These are phyloP conservation scores for Coemansia pectinata DNA, from an alignment of 192 early-diverging fungal genomes.

Conservation along the genomic window DNA sequence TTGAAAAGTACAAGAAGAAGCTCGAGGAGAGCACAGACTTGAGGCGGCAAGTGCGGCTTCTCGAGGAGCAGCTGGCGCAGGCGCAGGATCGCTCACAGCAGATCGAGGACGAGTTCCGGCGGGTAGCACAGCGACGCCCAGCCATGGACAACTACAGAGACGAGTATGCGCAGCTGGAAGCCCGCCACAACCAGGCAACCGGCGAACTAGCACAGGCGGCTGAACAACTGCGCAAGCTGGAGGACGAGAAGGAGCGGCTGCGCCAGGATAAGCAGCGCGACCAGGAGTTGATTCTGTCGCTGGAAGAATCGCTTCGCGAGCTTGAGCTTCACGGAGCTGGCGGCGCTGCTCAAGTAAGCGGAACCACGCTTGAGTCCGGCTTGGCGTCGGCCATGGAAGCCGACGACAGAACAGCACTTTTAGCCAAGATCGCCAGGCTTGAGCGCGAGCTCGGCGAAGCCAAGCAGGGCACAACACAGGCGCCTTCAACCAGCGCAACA, in stretches of 20 bases:
- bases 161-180: conserved; percentile 75
- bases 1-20: conserved; percentile 97
- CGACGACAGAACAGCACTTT: conserved; percentile 43
- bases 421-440: conserved; percentile 59
- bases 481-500: conserved; percentile 15
- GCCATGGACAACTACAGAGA: conserved; percentile 89
- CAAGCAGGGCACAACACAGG: conserved; percentile 1
- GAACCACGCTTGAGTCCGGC: conserved; percentile 25
- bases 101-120: conserved; percentile 87
- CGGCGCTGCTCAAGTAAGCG: conserved; percentile 28
- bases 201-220: conserved; percentile 72
- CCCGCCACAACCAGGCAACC: conserved; percentile 64
- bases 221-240: conserved; percentile 65
- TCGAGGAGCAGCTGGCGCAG: conserved; percentile 77
- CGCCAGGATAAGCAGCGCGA: conserved; percentile 66
- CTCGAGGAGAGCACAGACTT: conserved; percentile 86
- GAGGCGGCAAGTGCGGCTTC: conserved; percentile 69
- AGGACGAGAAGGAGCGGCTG: conserved; percentile 63
- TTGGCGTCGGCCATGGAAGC: conserved; percentile 37
- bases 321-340: conserved; percentile 64
- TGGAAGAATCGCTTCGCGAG: conserved; percentile 84
- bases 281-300: conserved; percentile 69
- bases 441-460: conserved; percentile 62
- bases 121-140: conserved; percentile 73
- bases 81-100: conserved; percentile 69